Evolutionary conservation across 1,284 basidiomycete genomes (phyloP), one percentile per base, ranked within the genome.

Genomic region (Moniliella sp.): DNA sequence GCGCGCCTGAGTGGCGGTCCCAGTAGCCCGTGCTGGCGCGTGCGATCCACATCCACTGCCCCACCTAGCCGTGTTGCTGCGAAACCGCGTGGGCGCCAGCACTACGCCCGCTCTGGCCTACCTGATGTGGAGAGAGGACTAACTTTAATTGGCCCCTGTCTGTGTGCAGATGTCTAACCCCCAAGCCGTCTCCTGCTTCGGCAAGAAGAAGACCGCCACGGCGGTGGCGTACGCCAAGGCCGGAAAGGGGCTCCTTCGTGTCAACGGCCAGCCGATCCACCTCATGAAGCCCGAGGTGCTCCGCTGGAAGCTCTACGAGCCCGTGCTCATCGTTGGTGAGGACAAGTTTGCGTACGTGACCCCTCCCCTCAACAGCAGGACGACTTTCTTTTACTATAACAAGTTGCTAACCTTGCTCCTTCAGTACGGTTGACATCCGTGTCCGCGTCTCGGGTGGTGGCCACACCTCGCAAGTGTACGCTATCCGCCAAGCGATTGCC

Each of bases 391-490:
- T 5, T 5, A n/a, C 15, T 4, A 27, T n/a, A 16, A 5, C 14
- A 15, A 1, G 3, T 8, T 2, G 12, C n/a, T 28, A 9, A n/a
- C 4, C 5, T 28, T 17, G n/a, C 10, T 17, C 27, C 11, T 11
- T 25, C 42, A 57, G 55, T 37, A 51, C 48, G 27, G 50, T 97
- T 57, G 88, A 99, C 69, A 86, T 99, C 67, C 82, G 88, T 53
- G 80, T 97, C 40, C 81, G 86, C 37, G 91, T 93, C 50, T 88
- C 86, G 67, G 91, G 91, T 67, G 91, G 91, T 74, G 91, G 91
- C 66, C 88, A 94, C 71, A 86, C 83, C 45, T 93, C 88, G 42
- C 91, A 97, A 67, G 73, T 97, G 48, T 99, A 97, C 67, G 91
- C 91, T 48, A 83, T 97, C 65, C 83, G 91, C 53, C 91, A 99